A percentile compares a stretch with the other conserved stretches of the same genome.
Evolutionary conservation across 2,329 filamentous ascomycete genomes (phyloP).

Genomic region (Macrophomina tecta): DNA sequence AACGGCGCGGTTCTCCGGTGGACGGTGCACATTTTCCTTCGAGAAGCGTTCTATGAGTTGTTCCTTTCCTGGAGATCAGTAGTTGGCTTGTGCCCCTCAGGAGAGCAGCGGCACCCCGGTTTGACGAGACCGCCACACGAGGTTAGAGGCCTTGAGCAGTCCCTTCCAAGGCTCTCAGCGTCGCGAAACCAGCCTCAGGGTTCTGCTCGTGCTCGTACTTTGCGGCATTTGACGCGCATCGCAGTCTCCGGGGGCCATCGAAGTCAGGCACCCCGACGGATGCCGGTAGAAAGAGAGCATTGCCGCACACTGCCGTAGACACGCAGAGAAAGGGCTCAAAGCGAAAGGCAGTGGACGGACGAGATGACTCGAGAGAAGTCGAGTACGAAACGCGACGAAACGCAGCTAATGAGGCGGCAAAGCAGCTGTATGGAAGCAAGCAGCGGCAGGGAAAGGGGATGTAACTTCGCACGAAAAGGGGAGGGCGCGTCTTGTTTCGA

Average conservation of each 20-base stretch:
- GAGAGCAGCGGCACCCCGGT: conserved; percentile 1
- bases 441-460: conserved; percentile 12
- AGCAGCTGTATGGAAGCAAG: background rate
- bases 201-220: background rate
- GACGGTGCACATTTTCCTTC: conserved; percentile 1
- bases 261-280: background rate
- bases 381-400: background rate
- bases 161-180: background rate
- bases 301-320: background rate
- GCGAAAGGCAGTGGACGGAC: background rate
- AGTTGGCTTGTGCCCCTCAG: conserved; percentile 23
- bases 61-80: conserved; percentile 1
- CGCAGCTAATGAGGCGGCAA: background rate
- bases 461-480: conserved; percentile 1
- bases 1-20: background rate
- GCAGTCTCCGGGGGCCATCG: background rate
- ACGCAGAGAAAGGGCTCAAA: background rate
- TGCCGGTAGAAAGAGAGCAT: background rate
- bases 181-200: conserved; percentile 7
- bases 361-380: conserved; percentile 11
- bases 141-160: background rate
- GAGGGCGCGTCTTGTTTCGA: background rate
- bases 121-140: background rate
- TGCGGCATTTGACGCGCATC: conserved; percentile 8
- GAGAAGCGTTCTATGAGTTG: conserved; percentile 10